Evolutionary conservation across 495 filamentous ascomycete species (phyloP).

Genomic region (Aspergillus sclerotiicarbonarius): DNA sequence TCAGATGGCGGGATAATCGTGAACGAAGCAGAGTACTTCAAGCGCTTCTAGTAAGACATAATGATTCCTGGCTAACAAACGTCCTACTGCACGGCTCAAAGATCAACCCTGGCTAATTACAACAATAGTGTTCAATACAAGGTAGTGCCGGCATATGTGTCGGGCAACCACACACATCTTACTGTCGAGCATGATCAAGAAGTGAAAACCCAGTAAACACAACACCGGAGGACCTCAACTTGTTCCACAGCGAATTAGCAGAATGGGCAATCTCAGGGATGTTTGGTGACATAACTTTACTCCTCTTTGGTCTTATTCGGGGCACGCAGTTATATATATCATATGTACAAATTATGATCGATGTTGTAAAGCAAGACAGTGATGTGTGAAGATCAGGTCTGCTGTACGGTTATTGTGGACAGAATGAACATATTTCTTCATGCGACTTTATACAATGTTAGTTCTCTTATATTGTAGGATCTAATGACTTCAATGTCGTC

Average conservation of each 20-base stretch:
- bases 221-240: neutral
- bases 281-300: neutral
- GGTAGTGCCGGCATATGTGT: slow-evolving; percentile 57
- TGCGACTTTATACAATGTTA: neutral
- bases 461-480: neutral
- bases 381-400: neutral
- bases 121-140: slow-evolving; percentile 81
- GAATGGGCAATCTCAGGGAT: neutral
- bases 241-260: neutral
- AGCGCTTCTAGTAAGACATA: slow-evolving; percentile 86
- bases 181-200: slow-evolving; percentile 74
- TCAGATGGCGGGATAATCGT: slow-evolving; percentile 73
- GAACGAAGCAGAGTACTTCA: slow-evolving; percentile 81
- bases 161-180: slow-evolving; percentile 66
- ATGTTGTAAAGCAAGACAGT: neutral
- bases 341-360: slow-evolving; percentile 22
- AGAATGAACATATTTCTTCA: neutral
- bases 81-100: no score
- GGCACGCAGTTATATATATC: neutral
- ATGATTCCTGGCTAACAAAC: slow-evolving; percentile 14
- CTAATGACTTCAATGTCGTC: no score
- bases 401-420: neutral
- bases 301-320: neutral
- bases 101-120: no score
- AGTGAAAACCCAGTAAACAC: slow-evolving; percentile 55